Evolutionary conservation across 2,329 filamentous ascomycete genomes (phyloP).

Genomic region (Herpomyces periplanetae): DNA sequence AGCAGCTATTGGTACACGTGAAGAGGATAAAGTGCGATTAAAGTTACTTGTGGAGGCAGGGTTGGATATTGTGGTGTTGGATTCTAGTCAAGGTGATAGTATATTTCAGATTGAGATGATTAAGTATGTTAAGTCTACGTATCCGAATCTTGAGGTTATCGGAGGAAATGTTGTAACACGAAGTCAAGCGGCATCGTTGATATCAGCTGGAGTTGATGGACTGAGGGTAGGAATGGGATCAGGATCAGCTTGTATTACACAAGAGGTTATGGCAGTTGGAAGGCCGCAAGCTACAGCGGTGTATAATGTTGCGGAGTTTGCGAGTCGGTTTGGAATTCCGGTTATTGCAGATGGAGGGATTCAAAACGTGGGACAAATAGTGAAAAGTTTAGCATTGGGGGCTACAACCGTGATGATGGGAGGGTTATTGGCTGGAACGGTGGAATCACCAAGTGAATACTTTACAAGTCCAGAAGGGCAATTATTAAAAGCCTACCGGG

Average conservation of each 20-base stretch:
- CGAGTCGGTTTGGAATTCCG: conserved; percentile 66
- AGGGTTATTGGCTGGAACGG: conserved; percentile 77
- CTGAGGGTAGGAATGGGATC: conserved; percentile 96
- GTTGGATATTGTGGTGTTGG: conserved; percentile 69
- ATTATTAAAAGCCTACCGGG: conserved; percentile 93
- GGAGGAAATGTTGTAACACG: conserved; percentile 93
- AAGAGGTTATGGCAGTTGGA: conserved; percentile 97
- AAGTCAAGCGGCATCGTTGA: conserved; percentile 67
- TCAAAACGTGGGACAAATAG: conserved; percentile 93
- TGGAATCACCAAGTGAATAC: conserved; percentile 81
- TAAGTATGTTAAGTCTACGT: conserved; percentile 64
- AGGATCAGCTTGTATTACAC: conserved; percentile 88
- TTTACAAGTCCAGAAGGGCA: conserved; percentile 88
- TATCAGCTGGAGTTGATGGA: conserved; percentile 74
- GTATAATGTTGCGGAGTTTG: conserved; percentile 56
- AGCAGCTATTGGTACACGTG: conserved; percentile 72
- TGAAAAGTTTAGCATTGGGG: conserved; percentile 80
- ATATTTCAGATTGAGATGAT: conserved; percentile 98
- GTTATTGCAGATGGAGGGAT: conserved; percentile 94
- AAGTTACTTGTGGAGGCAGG: conserved; percentile 68
- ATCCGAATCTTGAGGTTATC: conserved; percentile 61
- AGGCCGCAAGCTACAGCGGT: conserved; percentile 80
- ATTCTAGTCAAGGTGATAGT: conserved; percentile 89
- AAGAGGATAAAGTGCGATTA: conserved; percentile 58
- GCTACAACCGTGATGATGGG: conserved; percentile 98